Evolutionary conservation across 83 land plant genomes (phyloP).

Genomic region (Picea mariana): DNA sequence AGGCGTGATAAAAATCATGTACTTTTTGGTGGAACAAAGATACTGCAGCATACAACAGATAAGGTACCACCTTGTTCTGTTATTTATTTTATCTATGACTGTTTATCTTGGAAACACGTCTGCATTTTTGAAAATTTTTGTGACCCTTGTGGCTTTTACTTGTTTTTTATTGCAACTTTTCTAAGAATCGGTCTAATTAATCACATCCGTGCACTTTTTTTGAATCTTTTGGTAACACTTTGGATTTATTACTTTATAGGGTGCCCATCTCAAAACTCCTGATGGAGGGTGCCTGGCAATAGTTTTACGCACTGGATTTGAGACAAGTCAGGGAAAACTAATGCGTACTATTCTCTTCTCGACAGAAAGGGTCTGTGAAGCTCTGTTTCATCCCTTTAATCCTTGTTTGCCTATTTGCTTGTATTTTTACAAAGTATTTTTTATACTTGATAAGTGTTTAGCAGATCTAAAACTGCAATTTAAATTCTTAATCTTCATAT

Average conservation of each 20-base stretch:
- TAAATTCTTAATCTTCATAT: background rate
- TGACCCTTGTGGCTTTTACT: background rate
- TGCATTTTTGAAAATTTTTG: background rate
- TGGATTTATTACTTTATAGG: constrained; percentile 27
- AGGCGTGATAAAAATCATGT: constrained; percentile 89
- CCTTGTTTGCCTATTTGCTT: background rate
- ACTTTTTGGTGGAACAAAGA: constrained; percentile 97
- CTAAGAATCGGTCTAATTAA: background rate
- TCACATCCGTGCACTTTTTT: background rate
- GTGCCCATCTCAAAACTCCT: constrained; percentile 77
- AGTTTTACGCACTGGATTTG: constrained; percentile 95
- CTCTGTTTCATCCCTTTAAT: background rate
- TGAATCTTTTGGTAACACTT: constrained; percentile 18
- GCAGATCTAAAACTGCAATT: too few species aligned
- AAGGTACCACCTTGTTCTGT: constrained; percentile 52
- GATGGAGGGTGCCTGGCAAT: constrained; percentile 98
- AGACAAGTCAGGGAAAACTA: constrained; percentile 97
- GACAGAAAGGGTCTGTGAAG: constrained; percentile 85
- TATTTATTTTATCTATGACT: background rate
- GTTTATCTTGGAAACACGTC: background rate
- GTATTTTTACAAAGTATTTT: background rate
- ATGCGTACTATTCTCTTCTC: constrained; percentile 99
- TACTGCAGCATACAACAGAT: constrained; percentile 94
- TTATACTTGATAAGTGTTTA: background rate
- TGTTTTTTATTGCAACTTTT: background rate